Base-by-base conservation (phyloP, 2,329 filamentous ascomycete species). In the Hypoxylon sp. region DNA sequence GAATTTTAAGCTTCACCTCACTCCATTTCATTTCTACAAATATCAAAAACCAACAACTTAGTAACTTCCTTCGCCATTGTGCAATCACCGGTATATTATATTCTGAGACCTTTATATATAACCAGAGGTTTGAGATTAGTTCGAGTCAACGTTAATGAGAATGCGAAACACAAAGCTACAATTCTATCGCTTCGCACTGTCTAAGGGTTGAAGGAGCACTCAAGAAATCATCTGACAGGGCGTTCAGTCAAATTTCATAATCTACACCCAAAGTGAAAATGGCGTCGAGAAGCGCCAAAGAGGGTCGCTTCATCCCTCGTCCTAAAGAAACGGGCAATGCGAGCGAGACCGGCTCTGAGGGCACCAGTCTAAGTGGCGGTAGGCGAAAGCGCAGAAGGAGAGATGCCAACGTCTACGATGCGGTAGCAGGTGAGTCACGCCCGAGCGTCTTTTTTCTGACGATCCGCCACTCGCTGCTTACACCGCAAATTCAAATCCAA, bases 401-500 rank as follows among this genome's bases (percentile, higher is more conserved):
- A 77, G 77, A 73, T 51, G 84, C 86, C 44, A 92, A 85, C 19
- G 79, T 94, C 19, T 94, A 91, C 78, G 91, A 94, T 79, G 91
- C 91, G 15, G 90, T 93, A 59, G 90, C 91, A 74, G 90, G 91
- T 91, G 76, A 72, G 79, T 73, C 35, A 57, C 21, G 21, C 32
- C 24, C 2, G 24, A 29, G 27, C 37, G 2, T 21, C 21, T 11
- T 10, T 47, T 42, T 47, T 32, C 32, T 8, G 17, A 11, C 24
- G 27, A n/a, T 21, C 54, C 29, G 19, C n/a, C 11, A n/a, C 19
- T 62, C 19, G 15, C 54, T 19, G 35, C 21, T n/a, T 39, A 58
- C n/a, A 58, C n/a, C 17, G 19, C 35, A 42, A 56, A 19, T 44
- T 19, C 19, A 42, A 56, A 19, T 44, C n/a, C 19, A 27, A 27